Evolutionary conservation across 257 asterid species (phyloP), one percentile per base, ranked within the genome.

Genomic region (Solanum sparsipilum): DNA sequence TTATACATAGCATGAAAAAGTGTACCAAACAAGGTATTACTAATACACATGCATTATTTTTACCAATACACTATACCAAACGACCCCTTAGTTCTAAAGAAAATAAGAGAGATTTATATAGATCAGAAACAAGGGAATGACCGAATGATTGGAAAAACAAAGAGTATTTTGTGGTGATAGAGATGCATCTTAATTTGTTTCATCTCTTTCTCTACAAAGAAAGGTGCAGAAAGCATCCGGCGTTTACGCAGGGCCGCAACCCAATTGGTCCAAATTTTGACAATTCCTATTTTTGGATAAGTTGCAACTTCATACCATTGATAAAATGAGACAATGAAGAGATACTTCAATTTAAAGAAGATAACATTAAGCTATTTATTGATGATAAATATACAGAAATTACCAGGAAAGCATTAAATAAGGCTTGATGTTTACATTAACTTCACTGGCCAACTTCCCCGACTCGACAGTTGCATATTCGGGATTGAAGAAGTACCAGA

Each of bases 401-500:
- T 46, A 46, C 27, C 68, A 81, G 18, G 70, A 10, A 32, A 46
- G 27, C 5, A 81, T 27, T 56, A 46, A 48, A 81, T 29, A 46
- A 36, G 29, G 15, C 48, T 38, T 46, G 41, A 13, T 46, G 85
- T 48, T 48, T 81, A 81, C 39, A 27, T 48, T 29, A 46, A 81
- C 23, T 46, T 46, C 16, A 16, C 35, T 29, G n/a, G 65, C 52
- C 20, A 39, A 44, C 84, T 86, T 46, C 68, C 84, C 91, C 74
- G 86, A 72, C 89, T 82, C 70, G 52, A 85, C 63, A 88, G 68
- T 67, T 72, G 85, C 87, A 89, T 58, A 70, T 63, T 71, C 76
- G 86, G 73, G 67, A 70, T 63, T 88, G 90, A 39, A 25, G 89
- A 75, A 36, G 32, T 88, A 44, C 86, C 90, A 84, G 86, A 89